phyloP scores from a whole-genome alignment of 139 green algal species.

The Pseudopediastrum boryanum region DNA sequence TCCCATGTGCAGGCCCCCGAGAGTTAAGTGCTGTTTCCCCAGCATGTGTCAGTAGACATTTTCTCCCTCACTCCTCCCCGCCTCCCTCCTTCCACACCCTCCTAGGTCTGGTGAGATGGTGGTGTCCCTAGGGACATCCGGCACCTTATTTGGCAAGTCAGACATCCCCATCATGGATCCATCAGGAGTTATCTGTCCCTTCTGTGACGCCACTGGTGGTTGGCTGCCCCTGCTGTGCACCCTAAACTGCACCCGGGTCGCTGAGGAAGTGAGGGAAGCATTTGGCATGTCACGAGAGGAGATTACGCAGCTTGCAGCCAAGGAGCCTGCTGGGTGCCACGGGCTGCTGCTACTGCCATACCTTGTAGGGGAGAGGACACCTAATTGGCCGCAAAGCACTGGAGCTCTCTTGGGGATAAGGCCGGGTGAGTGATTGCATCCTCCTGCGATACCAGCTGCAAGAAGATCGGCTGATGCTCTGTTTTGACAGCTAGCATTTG shows the following conservation, averaged over 20 bases:
- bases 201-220: slow-evolving; percentile 80
- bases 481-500: too few species aligned
- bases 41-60: too few species aligned
- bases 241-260: slow-evolving; percentile 83
- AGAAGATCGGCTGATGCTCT: too few species aligned
- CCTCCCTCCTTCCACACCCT: neutral
- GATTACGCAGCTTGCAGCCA: slow-evolving; percentile 62
- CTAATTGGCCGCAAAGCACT: slow-evolving; percentile 84
- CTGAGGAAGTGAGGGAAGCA: slow-evolving; percentile 72
- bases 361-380: slow-evolving; percentile 84
- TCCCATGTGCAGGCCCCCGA: too few species aligned
- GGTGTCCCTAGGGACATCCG: slow-evolving; percentile 80
- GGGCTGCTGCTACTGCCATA: slow-evolving; percentile 86
- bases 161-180: slow-evolving; percentile 67
- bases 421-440: slow-evolving; percentile 31
- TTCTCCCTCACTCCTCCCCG: too few species aligned
- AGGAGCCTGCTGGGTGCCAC: slow-evolving; percentile 65
- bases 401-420: slow-evolving; percentile 67
- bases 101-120: slow-evolving; percentile 63
- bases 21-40: too few species aligned
- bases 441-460: too few species aligned
- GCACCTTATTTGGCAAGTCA: slow-evolving; percentile 84
- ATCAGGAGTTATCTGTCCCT: slow-evolving; percentile 75
- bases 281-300: slow-evolving; percentile 64
- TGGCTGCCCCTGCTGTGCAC: slow-evolving; percentile 89